Base-by-base conservation (phyloP, 495 filamentous ascomycete species). In the Pseudotulostoma volvatum region DNA sequence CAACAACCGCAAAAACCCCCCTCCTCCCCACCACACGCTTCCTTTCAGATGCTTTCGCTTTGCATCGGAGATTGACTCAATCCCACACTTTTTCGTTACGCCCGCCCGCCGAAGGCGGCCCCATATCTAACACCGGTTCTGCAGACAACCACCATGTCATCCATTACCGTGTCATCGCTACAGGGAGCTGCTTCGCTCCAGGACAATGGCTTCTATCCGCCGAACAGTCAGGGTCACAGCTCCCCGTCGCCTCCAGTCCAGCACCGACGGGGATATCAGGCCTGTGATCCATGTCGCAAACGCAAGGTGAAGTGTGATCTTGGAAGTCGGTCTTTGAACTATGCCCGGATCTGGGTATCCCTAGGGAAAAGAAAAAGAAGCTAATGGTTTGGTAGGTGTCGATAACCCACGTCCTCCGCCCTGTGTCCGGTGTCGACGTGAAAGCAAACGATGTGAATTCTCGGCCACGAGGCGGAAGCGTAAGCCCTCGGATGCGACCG, bases 401-500 rank as follows among this genome's bases (percentile, higher is more conserved):
- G 90, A 97, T 60, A 81, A 88, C 43, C 90, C 90, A 23, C 77
- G 86, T 53, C 82, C 88, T 44, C 90, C 90, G 31, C 92, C 92
- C 1, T 97, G 90, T 51, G 82, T 88, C 42, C 75, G 90, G 53
- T 97, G 90, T 57, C 77, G 84, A 17, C 76, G 90, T 42, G 90
- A 97, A 62, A 69, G 76, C 61, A 93, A 93, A 60, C 78, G 93
- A 47, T 97, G 90, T 66, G 88, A 77, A 67, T 96, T 97, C 66
- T 93, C 86, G 44, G 82, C 84, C n/a, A 96, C 87, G 30, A 70
- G 88, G 33, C 73, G 90, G 46, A 96, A 95, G 74, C 71, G 84
- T 49, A 92, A 92, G 63, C 64, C 68, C 36, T 66, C 61, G 36
- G 79, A 85, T 41, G 76, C 70, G 18, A 52, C 53, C 20, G 74